Base-by-base conservation (phyloP, 371 early-diverging fungal species). In the Zopfochytrium polystomum region DNA sequence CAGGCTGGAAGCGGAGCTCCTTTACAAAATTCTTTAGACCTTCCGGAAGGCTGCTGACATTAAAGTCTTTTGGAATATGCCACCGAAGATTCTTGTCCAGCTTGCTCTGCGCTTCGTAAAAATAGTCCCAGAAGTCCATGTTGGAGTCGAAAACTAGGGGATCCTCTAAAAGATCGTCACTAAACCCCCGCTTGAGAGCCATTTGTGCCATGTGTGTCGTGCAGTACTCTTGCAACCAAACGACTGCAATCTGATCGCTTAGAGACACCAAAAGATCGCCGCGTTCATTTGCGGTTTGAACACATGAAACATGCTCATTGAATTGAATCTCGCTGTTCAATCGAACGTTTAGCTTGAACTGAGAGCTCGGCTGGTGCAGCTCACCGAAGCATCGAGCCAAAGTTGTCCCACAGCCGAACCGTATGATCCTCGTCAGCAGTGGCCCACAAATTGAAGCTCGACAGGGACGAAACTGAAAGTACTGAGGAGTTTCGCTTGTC, bases 341-440 rank as follows among this genome's bases (percentile, higher is more conserved):
- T 9, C 47, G 25, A 47, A 29, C 2, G 42, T 5, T n/a, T 26
- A 0, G 0, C 11, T n/a, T 18, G 18, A 34, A 1, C 15, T 38
- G 54, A 44, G 7, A 1, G 29, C 15, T 7, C 13, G 29, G 23
- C 5, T 25, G n/a, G 20, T 20, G 3, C 18, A n/a, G 43, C 33
- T 3, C 46, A 65, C 68, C 72, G 26, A 6, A 72, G 15, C 4
- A 71, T 18, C 0, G 22, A 20, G 20, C 52, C 62, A 5, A 60
- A 53, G 2, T 3, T 23, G 50, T 75, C 68, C 75, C 75, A 75
- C 2, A 75, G 54, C 55, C 70, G 68, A 3, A 67, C 66, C 15
- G 60, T 57, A 13, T 67, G 64, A 31, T 63, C 67, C 22, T 22
- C 26, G 50, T 63, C 62, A 5, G 75, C 23, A 2, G 67, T 50